These are phyloP conservation scores for Eimeria sp. DNA, from an alignment of 169 alveolate genomes.

Conservation along the genomic window DNA sequence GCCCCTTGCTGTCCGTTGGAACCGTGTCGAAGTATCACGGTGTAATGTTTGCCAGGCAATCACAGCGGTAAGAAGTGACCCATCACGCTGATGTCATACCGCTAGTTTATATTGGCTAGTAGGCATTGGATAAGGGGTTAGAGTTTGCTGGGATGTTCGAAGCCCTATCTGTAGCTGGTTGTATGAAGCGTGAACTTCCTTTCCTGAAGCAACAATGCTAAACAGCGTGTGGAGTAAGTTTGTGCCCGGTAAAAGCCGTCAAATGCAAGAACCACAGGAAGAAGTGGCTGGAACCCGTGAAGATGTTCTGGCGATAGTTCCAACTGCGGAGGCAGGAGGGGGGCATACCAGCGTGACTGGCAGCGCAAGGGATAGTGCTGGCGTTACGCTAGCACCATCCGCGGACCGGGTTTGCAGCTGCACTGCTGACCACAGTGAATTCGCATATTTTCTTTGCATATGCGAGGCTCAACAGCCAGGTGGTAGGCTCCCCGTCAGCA, in stretches of 20 bases:
- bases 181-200: not conserved
- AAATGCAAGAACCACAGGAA: not conserved
- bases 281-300: not conserved
- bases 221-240: constrained; percentile 53
- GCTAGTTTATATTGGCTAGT: not conserved
- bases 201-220: constrained; percentile 6
- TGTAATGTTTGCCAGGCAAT: not conserved
- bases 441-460: not conserved
- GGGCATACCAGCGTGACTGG: not conserved
- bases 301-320: not conserved
- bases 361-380: not conserved
- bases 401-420: constrained; percentile 21
- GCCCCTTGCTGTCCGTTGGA: not conserved
- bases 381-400: not conserved
- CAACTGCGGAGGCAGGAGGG: not conserved
- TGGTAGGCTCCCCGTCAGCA: not conserved
- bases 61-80: not conserved
- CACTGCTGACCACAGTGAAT: not conserved
- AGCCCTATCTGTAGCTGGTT: not conserved
- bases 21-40: constrained; percentile 1
- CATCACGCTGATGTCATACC: not conserved
- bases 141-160: not conserved
- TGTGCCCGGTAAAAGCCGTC: constrained; percentile 29
- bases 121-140: not conserved
- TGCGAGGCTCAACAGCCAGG: not conserved